Evolutionary conservation across 139 green algal genomes (phyloP), one percentile per base, ranked within the genome.

Genomic region (Auxenochlorella pyrenoidosa): DNA sequence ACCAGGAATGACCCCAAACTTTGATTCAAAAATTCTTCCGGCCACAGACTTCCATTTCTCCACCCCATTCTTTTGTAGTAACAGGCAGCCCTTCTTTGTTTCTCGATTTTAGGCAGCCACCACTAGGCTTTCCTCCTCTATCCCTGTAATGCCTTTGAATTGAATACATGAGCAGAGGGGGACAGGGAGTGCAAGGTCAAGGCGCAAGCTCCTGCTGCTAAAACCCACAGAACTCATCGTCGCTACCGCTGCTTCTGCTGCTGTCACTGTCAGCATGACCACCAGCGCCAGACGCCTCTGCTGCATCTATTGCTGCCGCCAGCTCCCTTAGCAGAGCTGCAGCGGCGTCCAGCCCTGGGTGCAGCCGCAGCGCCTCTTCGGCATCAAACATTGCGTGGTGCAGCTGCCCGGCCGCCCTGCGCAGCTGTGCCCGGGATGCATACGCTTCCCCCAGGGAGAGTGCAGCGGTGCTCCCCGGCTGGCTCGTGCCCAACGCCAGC

Each of bases 351-450:
- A 85, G 32, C 4, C 26, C 40, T n/a, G 87, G 70, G 0, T 66
- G 36, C 44, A 90, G n/a, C 60, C 40, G 38, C 22, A 76, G n/a
- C 38, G 73, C 82, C 72, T 90, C 87, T 40, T 87, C 66, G 26
- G 82, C 73, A 68, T 90, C 87, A 65, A 90, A 90, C 18, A 70
- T 24, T 8, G 87, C 87, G 51, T 90, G 87, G 40, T 90, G 82
- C 59, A 79, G 28, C 70, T 71, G 79, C 3, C 87, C 71, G 3
- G 68, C 47, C 15, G 51, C 73, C n/a, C 18, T 8, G 47, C 85
- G 43, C 6, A 82, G 47, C 40, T 47, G 4, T 73, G 79, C 82
- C 16, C 87, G 75, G 8, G 47, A 6, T 44, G 79, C 16, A 73
- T 90, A 75, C 18, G 87, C 63, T 58, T 40, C 68, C 16, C 22